Evolutionary conservation across 495 filamentous ascomycete genomes (phyloP).

Genomic region (Parathielavia appendiculata): DNA sequence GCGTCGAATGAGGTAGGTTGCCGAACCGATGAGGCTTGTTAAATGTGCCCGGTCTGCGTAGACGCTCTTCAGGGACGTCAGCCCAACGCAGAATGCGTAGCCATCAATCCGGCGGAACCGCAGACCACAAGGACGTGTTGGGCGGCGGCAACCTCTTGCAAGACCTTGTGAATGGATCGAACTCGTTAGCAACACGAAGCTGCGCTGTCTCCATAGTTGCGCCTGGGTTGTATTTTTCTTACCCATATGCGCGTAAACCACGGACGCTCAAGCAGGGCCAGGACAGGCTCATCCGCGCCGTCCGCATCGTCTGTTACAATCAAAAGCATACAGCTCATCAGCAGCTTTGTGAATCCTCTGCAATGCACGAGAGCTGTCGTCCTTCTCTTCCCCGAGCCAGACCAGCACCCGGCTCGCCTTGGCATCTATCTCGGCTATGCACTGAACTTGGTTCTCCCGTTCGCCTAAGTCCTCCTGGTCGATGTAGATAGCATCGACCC

Average conservation of each 20-base stretch:
- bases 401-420: no score
- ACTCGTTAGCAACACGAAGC: background rate
- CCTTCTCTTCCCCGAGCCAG: no score
- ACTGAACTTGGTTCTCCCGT: no score
- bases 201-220: background rate
- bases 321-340: background rate
- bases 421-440: no score
- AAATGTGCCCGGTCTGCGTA: background rate
- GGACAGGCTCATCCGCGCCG: background rate
- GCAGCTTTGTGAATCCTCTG: no score
- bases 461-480: no score
- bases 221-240: background rate
- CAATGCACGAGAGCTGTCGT: no score
- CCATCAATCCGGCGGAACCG: background rate
- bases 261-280: background rate
- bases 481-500: no score
- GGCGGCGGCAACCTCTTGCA: constrained; percentile 1
- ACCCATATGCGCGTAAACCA: constrained; percentile 3
- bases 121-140: background rate
- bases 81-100: background rate
- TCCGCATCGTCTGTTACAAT: no score
- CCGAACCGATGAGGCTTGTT: background rate
- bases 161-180: background rate
- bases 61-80: background rate
- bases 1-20: background rate